Evolutionary conservation across 257 asterid species (phyloP).

Genomic region (Solanum infundibuliforme): DNA sequence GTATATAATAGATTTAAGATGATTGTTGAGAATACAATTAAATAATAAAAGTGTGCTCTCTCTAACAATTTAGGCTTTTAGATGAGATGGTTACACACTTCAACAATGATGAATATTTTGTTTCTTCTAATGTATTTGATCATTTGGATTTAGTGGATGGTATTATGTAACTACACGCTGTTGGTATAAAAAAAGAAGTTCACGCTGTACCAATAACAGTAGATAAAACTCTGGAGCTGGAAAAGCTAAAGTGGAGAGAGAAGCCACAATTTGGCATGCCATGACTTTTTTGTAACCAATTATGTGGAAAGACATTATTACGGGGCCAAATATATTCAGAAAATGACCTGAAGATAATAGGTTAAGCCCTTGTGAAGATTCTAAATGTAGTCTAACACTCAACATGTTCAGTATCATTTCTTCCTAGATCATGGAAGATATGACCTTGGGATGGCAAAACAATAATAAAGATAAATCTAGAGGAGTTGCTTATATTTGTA

Average conservation of each 20-base stretch:
- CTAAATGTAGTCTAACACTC: neutral
- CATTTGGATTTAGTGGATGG: neutral
- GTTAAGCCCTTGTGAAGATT: neutral
- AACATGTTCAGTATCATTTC: neutral
- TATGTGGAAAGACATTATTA: neutral
- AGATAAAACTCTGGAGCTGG: neutral
- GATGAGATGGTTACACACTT: neutral
- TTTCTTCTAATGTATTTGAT: neutral
- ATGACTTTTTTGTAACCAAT: neutral
- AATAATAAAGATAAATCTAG: neutral
- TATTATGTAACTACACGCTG: neutral
- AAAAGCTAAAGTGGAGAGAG: neutral
- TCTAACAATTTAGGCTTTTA: neutral
- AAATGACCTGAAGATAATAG: neutral
- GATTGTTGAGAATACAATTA: neutral
- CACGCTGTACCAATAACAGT: neutral
- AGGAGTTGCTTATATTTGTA: neutral
- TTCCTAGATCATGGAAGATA: neutral
- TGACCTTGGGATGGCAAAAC: neutral
- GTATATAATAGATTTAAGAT: neutral
- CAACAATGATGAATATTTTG: neutral
- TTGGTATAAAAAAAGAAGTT: neutral
- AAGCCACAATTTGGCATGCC: neutral
- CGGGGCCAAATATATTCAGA: neutral
- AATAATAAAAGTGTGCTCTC: neutral